phyloP scores from a whole-genome alignment of 495 filamentous ascomycete species.

The Podospora australis region DNA sequence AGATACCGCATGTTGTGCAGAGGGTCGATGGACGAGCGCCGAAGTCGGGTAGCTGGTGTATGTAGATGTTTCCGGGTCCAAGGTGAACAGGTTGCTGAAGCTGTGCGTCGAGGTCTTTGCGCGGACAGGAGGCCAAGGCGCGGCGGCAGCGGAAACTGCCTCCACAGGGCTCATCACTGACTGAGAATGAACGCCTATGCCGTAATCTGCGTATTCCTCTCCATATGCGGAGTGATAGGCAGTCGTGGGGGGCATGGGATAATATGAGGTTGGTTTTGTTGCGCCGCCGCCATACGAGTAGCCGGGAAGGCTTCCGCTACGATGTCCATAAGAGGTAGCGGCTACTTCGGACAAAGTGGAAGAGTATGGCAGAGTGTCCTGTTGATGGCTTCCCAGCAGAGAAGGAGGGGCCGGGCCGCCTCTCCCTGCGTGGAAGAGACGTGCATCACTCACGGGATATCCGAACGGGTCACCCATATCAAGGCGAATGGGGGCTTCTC shows the following conservation, averaged over 20 bases:
- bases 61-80: constrained; percentile 24
- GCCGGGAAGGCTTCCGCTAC: no score
- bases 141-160: not conserved
- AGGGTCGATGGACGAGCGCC: constrained; percentile 32
- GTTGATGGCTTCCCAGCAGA: no score
- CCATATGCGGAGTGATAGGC: constrained; percentile 30
- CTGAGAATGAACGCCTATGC: constrained; percentile 11
- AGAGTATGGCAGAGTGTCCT: no score
- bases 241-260: constrained; percentile 29
- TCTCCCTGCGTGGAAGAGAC: no score
- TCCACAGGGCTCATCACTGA: constrained; percentile 27
- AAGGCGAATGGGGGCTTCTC: constrained; percentile 34
- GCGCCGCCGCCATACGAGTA: no score
- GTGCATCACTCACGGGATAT: no score
- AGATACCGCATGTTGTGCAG: constrained; percentile 15
- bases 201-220: constrained; percentile 33
- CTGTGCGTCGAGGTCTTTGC: constrained; percentile 21
- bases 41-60: constrained; percentile 23
- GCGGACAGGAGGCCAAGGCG: constrained; percentile 20
- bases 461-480: no score
- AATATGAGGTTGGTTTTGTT: no score
- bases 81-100: constrained; percentile 24
- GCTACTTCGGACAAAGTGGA: no score
- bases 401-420: no score
- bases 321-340: no score